These are phyloP conservation scores for Protea cynaroides DNA, from an alignment of 164 flowering plant species.

Conservation along the genomic window DNA sequence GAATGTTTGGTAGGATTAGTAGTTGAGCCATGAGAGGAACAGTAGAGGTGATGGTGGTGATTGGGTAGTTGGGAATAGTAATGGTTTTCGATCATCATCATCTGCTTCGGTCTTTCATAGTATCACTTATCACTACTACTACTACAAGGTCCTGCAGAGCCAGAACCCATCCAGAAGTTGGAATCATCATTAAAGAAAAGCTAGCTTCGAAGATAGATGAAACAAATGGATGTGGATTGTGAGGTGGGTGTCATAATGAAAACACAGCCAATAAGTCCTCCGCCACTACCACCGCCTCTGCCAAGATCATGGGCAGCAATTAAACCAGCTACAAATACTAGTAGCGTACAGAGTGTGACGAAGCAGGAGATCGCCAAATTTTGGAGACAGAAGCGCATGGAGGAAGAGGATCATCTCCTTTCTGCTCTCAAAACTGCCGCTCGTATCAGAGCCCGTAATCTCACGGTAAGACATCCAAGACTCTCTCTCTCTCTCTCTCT, in stretches of 20 bases:
- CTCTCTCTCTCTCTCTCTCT: no score
- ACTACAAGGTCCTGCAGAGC: no score
- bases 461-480: conserved; percentile 36
- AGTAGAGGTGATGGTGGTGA: neutral
- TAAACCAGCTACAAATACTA: conserved; percentile 1
- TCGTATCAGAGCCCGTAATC: conserved; percentile 49
- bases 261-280: conserved; percentile 3
- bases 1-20: conserved; percentile 48
- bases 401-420: conserved; percentile 69
- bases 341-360: conserved; percentile 43
- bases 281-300: conserved; percentile 18
- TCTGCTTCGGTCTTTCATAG: no score
- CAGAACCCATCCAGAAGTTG: no score
- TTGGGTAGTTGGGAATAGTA: no score
- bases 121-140: no score
- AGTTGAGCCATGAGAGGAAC: conserved; percentile 13
- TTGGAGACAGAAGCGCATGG: conserved; percentile 60
- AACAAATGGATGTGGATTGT: conserved; percentile 11
- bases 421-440: conserved; percentile 86
- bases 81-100: no score
- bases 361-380: conserved; percentile 58
- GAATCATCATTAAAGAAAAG: neutral
- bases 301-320: conserved; percentile 7
- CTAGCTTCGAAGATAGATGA: conserved; percentile 5
- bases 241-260: conserved; percentile 3